Conservation (phyloP, 31 red algal genomes). For the Endocladia muricata region DNA sequence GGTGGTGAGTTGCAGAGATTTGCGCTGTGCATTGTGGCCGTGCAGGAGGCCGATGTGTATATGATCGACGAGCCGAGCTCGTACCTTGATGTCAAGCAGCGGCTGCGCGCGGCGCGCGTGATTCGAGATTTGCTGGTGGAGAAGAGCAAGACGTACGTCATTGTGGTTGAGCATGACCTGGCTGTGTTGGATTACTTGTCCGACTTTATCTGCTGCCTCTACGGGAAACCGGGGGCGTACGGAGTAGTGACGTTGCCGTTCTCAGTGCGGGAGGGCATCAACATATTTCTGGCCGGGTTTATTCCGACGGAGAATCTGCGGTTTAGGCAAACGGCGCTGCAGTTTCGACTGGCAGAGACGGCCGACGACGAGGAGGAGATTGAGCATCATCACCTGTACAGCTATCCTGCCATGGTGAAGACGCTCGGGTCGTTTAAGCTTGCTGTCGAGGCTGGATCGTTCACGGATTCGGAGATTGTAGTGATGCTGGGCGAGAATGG, state of each 20-base stretch:
- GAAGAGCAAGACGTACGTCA: slow-evolving; percentile 86
- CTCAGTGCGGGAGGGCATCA: slow-evolving; percentile 96
- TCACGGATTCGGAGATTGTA: slow-evolving; percentile 98
- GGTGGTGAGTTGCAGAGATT: slow-evolving; percentile 97
- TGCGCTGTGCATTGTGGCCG: slow-evolving; percentile 76
- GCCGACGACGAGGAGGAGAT: slow-evolving; percentile 79
- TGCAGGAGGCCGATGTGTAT: slow-evolving; percentile 93
- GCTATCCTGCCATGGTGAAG: slow-evolving; percentile 81
- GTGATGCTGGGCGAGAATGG: slow-evolving; percentile 98
- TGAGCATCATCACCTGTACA: slow-evolving; percentile 85
- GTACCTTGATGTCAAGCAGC: slow-evolving; percentile 93
- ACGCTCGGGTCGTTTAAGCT: slow-evolving; percentile 88
- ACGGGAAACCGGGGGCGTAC: slow-evolving; percentile 93
- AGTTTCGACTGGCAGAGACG: slow-evolving; percentile 87
- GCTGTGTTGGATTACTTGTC: slow-evolving; percentile 97
- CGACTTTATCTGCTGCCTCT: slow-evolving; percentile 95
- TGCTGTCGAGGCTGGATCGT: slow-evolving; percentile 76
- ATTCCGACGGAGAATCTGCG: slow-evolving; percentile 98
- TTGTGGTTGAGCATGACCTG: slow-evolving; percentile 98
- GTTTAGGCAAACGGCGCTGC: slow-evolving; percentile 82
- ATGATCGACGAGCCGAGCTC: slow-evolving; percentile 99
- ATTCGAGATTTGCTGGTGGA: slow-evolving; percentile 83
- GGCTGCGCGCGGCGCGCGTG: slow-evolving; percentile 77
- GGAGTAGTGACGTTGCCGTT: slow-evolving; percentile 97
- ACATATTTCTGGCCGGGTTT: slow-evolving; percentile 98